Conservation (phyloP, 352 stramenopile species). For the Globisporangium echinulatum region DNA sequence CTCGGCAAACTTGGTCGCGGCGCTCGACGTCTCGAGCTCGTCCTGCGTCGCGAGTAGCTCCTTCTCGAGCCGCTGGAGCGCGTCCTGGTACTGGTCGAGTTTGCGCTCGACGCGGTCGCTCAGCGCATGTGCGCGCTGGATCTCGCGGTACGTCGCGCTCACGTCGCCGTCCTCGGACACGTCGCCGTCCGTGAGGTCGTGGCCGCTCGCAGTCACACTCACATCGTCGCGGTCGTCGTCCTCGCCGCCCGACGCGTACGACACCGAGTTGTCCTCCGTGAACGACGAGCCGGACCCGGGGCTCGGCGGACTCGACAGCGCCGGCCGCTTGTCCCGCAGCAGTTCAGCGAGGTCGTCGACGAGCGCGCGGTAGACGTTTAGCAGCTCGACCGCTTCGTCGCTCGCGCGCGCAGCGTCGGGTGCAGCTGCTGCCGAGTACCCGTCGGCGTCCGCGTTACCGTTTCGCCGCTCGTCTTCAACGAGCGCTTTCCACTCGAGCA, state of each 20-base stretch:
- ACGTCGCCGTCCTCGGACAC: constrained; percentile 30
- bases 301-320: constrained; percentile 36
- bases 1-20: constrained; percentile 74
- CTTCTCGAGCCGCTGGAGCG: constrained; percentile 65
- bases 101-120: constrained; percentile 55
- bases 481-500: constrained; percentile 70
- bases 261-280: constrained; percentile 58
- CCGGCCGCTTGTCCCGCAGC: constrained; percentile 44
- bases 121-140: constrained; percentile 51
- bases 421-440: constrained; percentile 6
- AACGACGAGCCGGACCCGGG: constrained; percentile 60
- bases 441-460: constrained; percentile 20
- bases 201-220: constrained; percentile 9
- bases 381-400: constrained; percentile 47
- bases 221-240: constrained; percentile 27
- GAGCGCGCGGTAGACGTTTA: constrained; percentile 65
- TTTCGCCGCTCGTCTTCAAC: constrained; percentile 39
- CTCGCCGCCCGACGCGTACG: constrained; percentile 38
- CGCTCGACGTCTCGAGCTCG: constrained; percentile 73
- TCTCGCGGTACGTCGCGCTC: constrained; percentile 40
- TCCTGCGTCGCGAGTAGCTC: constrained; percentile 53
- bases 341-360: constrained; percentile 55
- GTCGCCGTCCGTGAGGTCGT: constrained; percentile 35
- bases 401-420: constrained; percentile 7
- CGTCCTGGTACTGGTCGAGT: constrained; percentile 68